phyloP scores from a whole-genome alignment of 441 rosid species.

The Jatropha podagrica region DNA sequence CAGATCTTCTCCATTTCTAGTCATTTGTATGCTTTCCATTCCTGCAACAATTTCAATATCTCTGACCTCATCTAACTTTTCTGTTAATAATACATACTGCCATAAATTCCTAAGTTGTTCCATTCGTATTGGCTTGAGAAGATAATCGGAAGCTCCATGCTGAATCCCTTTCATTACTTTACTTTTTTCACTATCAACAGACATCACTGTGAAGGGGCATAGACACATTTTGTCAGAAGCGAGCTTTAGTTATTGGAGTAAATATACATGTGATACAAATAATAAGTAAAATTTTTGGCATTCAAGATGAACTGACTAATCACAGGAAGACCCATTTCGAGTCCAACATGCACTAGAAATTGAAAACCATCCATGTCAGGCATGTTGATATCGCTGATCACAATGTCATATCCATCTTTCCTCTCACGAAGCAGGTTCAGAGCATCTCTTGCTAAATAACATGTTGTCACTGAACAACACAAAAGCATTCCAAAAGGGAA shows the following conservation, averaged over 20 bases:
- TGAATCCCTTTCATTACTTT: constrained; percentile 44
- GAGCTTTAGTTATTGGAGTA: too few relatives aligned
- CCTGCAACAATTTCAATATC: constrained; percentile 23
- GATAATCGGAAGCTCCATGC: constrained; percentile 60
- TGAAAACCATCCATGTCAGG: constrained; percentile 70
- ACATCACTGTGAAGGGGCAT: constrained; percentile 49
- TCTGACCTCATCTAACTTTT: constrained; percentile 42
- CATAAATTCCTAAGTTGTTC: constrained; percentile 55
- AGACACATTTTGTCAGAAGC: constrained; percentile 1
- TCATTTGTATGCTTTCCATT: background rate
- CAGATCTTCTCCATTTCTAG: constrained; percentile 22
- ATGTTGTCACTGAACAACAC: constrained; percentile 71
- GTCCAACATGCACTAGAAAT: constrained; percentile 49
- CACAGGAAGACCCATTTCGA: constrained; percentile 60
- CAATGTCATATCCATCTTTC: constrained; percentile 50
- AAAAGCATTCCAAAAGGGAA: constrained; percentile 20
- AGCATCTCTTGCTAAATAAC: constrained; percentile 88
- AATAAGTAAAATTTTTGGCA: background rate
- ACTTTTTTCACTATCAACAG: constrained; percentile 52
- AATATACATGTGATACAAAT: background rate
- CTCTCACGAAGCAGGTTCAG: constrained; percentile 70
- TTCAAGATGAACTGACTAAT: constrained; percentile 40
- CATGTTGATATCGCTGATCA: constrained; percentile 74
- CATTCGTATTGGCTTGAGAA: constrained; percentile 62
- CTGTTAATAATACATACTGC: constrained; percentile 49